phyloP scores from a whole-genome alignment of 805 yeast species.

The Isabelozyma heimii region DNA sequence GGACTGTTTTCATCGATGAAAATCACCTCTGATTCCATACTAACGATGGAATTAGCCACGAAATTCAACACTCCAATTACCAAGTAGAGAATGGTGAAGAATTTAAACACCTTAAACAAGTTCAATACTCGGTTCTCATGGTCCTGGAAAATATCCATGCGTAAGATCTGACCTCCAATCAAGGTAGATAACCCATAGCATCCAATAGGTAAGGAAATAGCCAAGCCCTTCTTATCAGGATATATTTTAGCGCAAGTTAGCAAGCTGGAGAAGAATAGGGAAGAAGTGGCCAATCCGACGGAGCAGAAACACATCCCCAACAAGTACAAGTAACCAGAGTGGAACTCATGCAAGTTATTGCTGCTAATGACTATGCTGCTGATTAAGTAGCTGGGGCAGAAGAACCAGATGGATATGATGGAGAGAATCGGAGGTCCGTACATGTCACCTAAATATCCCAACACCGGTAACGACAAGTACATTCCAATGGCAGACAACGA shows the following conservation, averaged over 20 bases:
- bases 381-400: slow-evolving; percentile 63
- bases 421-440: slow-evolving; percentile 79
- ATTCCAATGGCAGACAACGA: slow-evolving; percentile 75
- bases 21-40: slow-evolving; percentile 51
- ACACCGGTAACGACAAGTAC: slow-evolving; percentile 77
- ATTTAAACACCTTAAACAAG: slow-evolving; percentile 49
- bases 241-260: slow-evolving; percentile 84
- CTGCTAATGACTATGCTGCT: slow-evolving; percentile 21
- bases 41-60: slow-evolving; percentile 61
- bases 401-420: slow-evolving; percentile 54
- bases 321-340: slow-evolving; percentile 11
- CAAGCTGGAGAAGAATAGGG: slow-evolving; percentile 67
- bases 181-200: slow-evolving; percentile 83
- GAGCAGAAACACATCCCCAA: slow-evolving; percentile 51
- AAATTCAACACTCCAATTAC: slow-evolving; percentile 59
- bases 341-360: neutral
- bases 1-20: slow-evolving; percentile 25
- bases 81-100: slow-evolving; percentile 53
- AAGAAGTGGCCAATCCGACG: slow-evolving; percentile 71
- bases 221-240: slow-evolving; percentile 71
- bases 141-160: slow-evolving; percentile 34
- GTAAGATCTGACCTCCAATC: slow-evolving; percentile 63
- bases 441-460: slow-evolving; percentile 82
- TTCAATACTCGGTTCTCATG: slow-evolving; percentile 30
- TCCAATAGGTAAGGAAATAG: slow-evolving; percentile 86